Evolutionary conservation across 192 early-diverging fungal genomes (phyloP).

Genomic region (Backusella luteola): DNA sequence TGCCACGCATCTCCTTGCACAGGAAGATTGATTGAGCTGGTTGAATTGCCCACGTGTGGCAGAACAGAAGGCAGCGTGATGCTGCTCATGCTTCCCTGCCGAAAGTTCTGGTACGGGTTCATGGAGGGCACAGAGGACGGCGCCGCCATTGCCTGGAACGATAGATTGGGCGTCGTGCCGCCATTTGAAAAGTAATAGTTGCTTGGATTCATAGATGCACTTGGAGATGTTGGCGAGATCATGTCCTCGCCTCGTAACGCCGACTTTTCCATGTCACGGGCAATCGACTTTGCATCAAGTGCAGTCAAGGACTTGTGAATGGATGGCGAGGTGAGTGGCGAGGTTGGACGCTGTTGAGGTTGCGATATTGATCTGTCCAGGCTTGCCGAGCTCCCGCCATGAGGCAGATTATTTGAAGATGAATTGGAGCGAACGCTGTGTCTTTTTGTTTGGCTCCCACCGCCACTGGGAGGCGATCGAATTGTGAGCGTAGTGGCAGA

Average conservation of each 20-base stretch:
- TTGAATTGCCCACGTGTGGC: not conserved
- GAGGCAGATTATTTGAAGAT: constrained; percentile 11
- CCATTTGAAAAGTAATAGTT: constrained; percentile 9
- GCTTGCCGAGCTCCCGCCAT: constrained; percentile 8
- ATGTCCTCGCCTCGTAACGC: constrained; percentile 13
- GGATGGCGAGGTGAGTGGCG: constrained; percentile 31
- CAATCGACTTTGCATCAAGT: constrained; percentile 45
- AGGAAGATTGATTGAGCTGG: constrained; percentile 1
- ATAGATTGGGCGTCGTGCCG: not conserved
- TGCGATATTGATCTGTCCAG: constrained; percentile 21
- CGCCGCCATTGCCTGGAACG: constrained; percentile 14
- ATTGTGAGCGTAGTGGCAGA: constrained; percentile 16
- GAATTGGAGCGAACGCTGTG: constrained; percentile 29
- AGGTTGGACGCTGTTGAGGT: constrained; percentile 26
- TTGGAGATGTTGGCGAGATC: constrained; percentile 19
- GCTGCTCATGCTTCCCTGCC: constrained; percentile 31
- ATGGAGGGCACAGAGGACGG: constrained; percentile 9
- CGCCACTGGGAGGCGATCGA: constrained; percentile 28
- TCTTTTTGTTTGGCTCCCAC: constrained; percentile 35
- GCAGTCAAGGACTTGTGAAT: constrained; percentile 48
- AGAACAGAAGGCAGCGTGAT: constrained; percentile 12
- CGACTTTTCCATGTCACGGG: constrained; percentile 38
- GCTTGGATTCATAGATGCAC: constrained; percentile 5
- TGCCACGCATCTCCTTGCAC: constrained; percentile 68
- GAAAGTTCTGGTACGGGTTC: constrained; percentile 17